A percentile compares a stretch with the other conserved stretches of the same genome.
Evolutionary conservation across 2,329 filamentous ascomycete species (phyloP).

Genomic region (Keithomyces neogunnii): DNA sequence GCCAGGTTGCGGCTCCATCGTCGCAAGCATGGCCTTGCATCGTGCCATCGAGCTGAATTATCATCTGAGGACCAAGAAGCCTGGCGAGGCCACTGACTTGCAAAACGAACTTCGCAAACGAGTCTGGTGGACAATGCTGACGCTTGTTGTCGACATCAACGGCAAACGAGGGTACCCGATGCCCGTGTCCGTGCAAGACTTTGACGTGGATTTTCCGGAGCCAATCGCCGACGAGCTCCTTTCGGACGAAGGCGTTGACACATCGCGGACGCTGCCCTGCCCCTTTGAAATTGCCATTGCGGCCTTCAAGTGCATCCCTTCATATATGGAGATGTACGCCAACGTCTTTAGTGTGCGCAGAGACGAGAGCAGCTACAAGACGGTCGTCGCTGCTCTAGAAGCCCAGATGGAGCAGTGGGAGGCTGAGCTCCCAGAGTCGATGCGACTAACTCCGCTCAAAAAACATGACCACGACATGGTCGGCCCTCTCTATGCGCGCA

Average conservation of each 20-base stretch:
- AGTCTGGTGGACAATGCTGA: constrained; percentile 65
- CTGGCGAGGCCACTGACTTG: constrained; percentile 41
- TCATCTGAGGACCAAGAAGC: constrained; percentile 57
- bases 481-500: constrained; percentile 45
- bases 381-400: constrained; percentile 57
- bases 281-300: constrained; percentile 59
- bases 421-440: constrained; percentile 52
- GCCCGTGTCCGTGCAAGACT: constrained; percentile 63
- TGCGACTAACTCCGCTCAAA: constrained; percentile 38
- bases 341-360: constrained; percentile 65
- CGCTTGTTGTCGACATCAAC: constrained; percentile 58
- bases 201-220: constrained; percentile 70
- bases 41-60: constrained; percentile 68
- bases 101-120: constrained; percentile 70
- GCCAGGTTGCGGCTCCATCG: constrained; percentile 63
- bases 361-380: constrained; percentile 54
- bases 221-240: constrained; percentile 63
- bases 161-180: constrained; percentile 73
- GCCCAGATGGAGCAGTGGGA: constrained; percentile 54
- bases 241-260: constrained; percentile 54
- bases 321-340: constrained; percentile 66
- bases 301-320: constrained; percentile 54
- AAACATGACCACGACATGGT: constrained; percentile 35
- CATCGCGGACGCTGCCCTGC: constrained; percentile 48
- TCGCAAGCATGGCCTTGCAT: constrained; percentile 56